Percentiles rank a stretch among this genome's conserved stretches.
phyloP scores from a whole-genome alignment of 208 protist species.

The Porcisia deanei region DNA sequence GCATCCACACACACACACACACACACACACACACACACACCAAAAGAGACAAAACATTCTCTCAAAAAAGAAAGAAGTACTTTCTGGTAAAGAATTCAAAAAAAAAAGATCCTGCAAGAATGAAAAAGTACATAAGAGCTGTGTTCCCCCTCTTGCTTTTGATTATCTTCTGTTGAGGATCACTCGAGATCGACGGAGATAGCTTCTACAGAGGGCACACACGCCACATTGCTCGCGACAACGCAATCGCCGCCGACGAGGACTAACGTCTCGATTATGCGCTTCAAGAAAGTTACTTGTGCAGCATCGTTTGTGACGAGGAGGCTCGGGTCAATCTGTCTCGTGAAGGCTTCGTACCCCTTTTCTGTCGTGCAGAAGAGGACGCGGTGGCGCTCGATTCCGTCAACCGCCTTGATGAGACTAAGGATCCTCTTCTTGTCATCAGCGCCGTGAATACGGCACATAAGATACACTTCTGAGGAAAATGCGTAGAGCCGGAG shows the following conservation, averaged over 20 bases:
- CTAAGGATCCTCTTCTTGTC: constrained; percentile 54
- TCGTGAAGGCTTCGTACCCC: constrained; percentile 83
- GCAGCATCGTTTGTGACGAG: constrained; percentile 57
- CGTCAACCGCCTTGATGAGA: constrained; percentile 43
- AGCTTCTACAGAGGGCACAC: constrained; percentile 23
- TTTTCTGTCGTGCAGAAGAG: constrained; percentile 84
- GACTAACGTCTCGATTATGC: constrained; percentile 67
- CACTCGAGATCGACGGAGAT: constrained; percentile 21
- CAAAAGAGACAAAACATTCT: background rate
- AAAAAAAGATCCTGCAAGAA: background rate
- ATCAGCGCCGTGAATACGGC: constrained; percentile 42
- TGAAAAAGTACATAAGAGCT: background rate
- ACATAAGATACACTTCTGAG: constrained; percentile 84
- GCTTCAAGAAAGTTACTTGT: constrained; percentile 63
- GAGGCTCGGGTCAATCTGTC: constrained; percentile 76
- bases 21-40: background rate
- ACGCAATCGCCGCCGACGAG: constrained; percentile 39
- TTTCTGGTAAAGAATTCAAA: background rate
- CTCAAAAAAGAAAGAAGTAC: background rate
- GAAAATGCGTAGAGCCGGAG: constrained; percentile 45
- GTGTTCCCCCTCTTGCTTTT: background rate
- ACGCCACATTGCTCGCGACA: constrained; percentile 39
- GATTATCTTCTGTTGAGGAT: background rate
- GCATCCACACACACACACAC: background rate
- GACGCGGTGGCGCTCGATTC: constrained; percentile 70